Evolutionary conservation across 1,284 basidiomycete genomes (phyloP).

Genomic region (Sporisorium exsertum): DNA sequence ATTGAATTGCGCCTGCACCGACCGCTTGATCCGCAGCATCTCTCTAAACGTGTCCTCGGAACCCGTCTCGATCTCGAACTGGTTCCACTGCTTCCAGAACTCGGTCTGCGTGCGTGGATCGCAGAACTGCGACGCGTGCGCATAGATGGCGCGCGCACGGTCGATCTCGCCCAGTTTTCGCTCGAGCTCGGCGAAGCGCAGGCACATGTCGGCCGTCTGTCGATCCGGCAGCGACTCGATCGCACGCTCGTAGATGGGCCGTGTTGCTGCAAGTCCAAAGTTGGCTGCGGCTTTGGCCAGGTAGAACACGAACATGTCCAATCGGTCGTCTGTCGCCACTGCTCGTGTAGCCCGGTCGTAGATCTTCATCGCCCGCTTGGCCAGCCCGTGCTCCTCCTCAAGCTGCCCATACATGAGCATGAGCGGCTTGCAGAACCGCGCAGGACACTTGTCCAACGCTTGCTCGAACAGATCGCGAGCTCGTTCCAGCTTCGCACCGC

Average conservation of each 20-base stretch:
- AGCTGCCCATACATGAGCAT: conserved; percentile 95
- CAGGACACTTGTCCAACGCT: conserved; percentile 92
- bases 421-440: conserved; percentile 92
- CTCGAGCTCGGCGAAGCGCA: conserved; percentile 94
- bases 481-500: conserved; percentile 91
- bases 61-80: conserved; percentile 94
- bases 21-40: conserved; percentile 96
- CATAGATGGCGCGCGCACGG: conserved; percentile 93
- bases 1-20: conserved; percentile 98
- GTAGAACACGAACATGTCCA: conserved; percentile 97
- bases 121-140: conserved; percentile 97
- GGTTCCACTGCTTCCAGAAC: conserved; percentile 98
- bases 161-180: conserved; percentile 99
- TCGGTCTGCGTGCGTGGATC: conserved; percentile 85
- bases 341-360: conserved; percentile 90
- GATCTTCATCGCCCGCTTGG: conserved; percentile 94
- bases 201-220: conserved; percentile 97
- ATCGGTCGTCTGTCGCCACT: conserved; percentile 89
- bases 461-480: conserved; percentile 97
- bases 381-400: conserved; percentile 93
- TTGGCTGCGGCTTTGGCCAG: conserved; percentile 93
- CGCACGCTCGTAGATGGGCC: conserved; percentile 97
- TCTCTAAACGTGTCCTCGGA: conserved; percentile 99
- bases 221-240: conserved; percentile 90
- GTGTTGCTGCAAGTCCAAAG: conserved; percentile 94